Base-by-base conservation (phyloP, 441 rosid species). In the Omphalea diandra region DNA sequence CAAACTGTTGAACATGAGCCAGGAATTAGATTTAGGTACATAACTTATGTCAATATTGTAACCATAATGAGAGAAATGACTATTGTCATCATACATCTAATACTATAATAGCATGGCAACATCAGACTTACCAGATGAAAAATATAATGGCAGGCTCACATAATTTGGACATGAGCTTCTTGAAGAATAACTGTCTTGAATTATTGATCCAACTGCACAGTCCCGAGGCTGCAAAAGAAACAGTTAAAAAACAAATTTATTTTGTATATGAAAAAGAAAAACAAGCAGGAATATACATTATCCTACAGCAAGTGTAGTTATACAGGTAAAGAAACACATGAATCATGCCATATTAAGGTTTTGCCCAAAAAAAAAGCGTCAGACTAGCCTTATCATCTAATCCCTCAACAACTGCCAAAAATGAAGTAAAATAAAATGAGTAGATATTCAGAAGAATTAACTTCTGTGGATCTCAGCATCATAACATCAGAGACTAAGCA, bases 101-200 rank as follows among this genome's bases (percentile, higher is more conserved):
- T 5, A 29, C 24, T 27, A 61, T n/a, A 55, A 4, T 41, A 64
- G 33, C 9, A n/a, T 18, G 18, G 29, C 60, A 1, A 14, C 31
- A 17, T 29, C 40, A 24, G 57, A 79, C 85, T 85, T 83, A 90
- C 97, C 89, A 26, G 58, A 26, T 36, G 96, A 77, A 7, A 63
- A 78, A 70, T 76, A 82, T 74, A 80, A 77, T 49, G 98, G 98
- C 80, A 94, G 70, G 83, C 97, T 86, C 67, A 91, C 83, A 73
- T 87, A 91, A 69, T 82, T 78, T 35, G 98, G 98, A 74, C 98
- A 94, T 20, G 93, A 86, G 56, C 86, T 83, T 67, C 68, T 80
- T 10, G 82, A 79, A 7, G 76, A 71, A 67, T 67, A 73, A 10
- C 11, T 57, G 67, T 64, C 77, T 75, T 68, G 74, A 69, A 64